phyloP scores from a whole-genome alignment of 2,329 filamentous ascomycete species.

The Xylariales sp. region DNA sequence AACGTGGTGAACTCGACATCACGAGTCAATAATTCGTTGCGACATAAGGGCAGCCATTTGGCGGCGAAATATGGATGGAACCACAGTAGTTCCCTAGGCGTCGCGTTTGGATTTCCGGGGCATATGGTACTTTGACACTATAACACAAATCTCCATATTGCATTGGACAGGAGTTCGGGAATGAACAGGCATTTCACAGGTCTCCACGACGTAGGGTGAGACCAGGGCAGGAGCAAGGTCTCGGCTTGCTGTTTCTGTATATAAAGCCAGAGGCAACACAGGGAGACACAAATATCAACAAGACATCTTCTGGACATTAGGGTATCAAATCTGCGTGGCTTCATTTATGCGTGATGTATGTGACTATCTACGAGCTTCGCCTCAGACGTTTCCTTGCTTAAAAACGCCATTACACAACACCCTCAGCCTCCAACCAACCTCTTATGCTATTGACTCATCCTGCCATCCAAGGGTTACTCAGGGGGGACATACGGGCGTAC shows the following conservation, averaged over 20 bases:
- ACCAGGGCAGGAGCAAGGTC: no score
- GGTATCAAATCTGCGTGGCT: neutral
- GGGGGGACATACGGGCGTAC: constrained; percentile 72
- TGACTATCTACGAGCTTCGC: neutral
- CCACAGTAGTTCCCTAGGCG: neutral
- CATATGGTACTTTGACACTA: no score
- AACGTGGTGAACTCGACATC: neutral
- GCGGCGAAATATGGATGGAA: no score
- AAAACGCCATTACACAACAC: no score
- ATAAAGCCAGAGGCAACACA: neutral
- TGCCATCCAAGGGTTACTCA: no score
- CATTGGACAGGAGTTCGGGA: neutral
- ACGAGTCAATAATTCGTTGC: no score
- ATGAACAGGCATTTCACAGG: neutral
- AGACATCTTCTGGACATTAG: neutral
- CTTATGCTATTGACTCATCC: no score
- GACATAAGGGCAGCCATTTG: no score
- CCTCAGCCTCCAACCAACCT: no score
- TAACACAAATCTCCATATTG: neutral
- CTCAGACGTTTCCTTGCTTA: no score
- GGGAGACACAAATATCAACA: no score
- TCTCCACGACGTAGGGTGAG: neutral
- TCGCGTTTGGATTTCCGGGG: neutral
- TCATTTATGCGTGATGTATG: neutral
- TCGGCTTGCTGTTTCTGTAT: no score